Base-by-base conservation (phyloP, 192 early-diverging fungal genomes). In the Diversispora epigaea region DNA sequence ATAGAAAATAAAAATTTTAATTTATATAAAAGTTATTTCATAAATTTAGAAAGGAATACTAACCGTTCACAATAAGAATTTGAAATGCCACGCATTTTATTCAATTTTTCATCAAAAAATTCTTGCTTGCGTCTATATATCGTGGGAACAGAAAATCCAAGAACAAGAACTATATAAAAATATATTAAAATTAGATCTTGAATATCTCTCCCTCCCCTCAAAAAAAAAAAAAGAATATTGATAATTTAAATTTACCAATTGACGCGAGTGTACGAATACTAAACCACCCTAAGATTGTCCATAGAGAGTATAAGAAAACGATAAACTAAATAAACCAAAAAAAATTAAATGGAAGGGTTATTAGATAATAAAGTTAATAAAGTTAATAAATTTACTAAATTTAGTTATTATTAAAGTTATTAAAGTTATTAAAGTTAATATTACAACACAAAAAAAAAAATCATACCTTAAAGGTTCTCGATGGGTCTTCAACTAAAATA, bases 71-170 rank as follows among this genome's bases (percentile, higher is more conserved):
- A 25, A 21, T 66, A 2, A n/a, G 17, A 7, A 46, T n/a, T 17
- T 19, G 17, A n/a, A 22, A 66, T n/a, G 7, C 46, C 46, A 6
- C 11, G 22, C 0, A 4, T 2, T 10, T 45, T 17, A 66, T 66
- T 7, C 19, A 66, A 66, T 46, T 66, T 66, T 66, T 66, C 19
- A 21, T 66, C 64, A 47, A 66, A 41, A 5, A 66, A 11, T 11
- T 5, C 39, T 66, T 47, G 17, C n/a, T 66, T 66, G 15, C 39
- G 17, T n/a, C 11, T 9, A 46, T 66, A 66, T 4, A 3, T 2
- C 22, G 11, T 66, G 9, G 64, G 64, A 19, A 21, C 9, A 46
- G 21, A 3, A 44, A 66, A 66, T 0, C 64, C 44, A 46, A 66
- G 64, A 66, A 66, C 8, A 47, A 66, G 19, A 7, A 8, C 64